These are phyloP conservation scores for Colletotrichum sp. DNA, from an alignment of 2,329 filamentous ascomycete genomes.

Conservation along the genomic window DNA sequence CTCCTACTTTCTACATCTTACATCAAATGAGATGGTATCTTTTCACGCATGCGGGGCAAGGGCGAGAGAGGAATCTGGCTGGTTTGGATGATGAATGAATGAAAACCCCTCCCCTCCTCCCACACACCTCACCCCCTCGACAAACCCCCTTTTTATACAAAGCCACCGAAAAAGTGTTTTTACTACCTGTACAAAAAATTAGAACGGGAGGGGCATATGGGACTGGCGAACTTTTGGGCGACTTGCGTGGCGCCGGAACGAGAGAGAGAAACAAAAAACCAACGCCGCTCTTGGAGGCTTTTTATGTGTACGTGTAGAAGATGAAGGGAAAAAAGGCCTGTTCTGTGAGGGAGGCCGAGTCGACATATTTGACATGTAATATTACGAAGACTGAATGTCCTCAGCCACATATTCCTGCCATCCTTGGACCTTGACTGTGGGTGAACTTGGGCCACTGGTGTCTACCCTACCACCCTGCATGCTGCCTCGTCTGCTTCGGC, in stretches of 20 bases:
- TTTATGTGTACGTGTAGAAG: constrained; percentile 19
- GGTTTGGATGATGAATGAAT: neutral
- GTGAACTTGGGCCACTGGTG: too few relatives aligned
- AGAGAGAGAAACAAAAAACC: neutral
- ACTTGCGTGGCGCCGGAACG: neutral
- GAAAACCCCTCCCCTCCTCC: neutral
- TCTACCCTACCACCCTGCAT: too few relatives aligned
- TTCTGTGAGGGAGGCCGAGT: neutral
- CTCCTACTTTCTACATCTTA: neutral
- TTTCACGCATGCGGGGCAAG: neutral
- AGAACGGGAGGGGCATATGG: constrained; percentile 14
- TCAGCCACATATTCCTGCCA: neutral
- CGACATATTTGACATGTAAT: constrained; percentile 19
- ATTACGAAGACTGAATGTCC: constrained; percentile 10
- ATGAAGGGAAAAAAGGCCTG: neutral
- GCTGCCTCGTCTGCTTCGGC: too few relatives aligned
- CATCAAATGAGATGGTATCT: neutral
- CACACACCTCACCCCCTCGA: neutral
- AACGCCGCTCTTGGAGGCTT: constrained; percentile 20
- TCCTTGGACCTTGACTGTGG: too few relatives aligned
- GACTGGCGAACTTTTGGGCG: constrained; percentile 13
- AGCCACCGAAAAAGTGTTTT: constrained; percentile 18
- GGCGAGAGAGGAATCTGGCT: neutral
- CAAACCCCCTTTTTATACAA: neutral
- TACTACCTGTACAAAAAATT: constrained; percentile 24